These are phyloP conservation scores for Corynascus novoguineensis DNA, from an alignment of 495 filamentous ascomycete genomes.

Conservation along the genomic window DNA sequence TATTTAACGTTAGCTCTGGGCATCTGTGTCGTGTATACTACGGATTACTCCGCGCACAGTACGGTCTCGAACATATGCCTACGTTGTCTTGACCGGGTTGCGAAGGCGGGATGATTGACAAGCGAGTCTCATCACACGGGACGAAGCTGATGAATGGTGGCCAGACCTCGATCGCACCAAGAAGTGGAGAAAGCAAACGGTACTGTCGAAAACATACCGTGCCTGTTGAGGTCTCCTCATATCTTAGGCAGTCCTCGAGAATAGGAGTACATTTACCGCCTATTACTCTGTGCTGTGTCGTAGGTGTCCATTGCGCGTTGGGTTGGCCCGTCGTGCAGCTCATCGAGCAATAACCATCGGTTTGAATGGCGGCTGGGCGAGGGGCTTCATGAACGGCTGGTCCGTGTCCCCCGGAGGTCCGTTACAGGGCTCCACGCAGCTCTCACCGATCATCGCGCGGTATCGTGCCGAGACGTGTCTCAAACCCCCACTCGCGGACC, in stretches of 20 bases:
- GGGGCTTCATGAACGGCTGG: constrained; percentile 25
- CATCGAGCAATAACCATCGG: no score
- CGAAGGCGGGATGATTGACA: constrained; percentile 11
- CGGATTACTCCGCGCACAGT: no score
- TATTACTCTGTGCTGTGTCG: no score
- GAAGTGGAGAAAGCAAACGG: background rate
- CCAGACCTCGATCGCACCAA: background rate
- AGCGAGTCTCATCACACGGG: constrained; percentile 12
- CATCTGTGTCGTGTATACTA: no score
- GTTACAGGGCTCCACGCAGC: background rate
- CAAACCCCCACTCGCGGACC: no score
- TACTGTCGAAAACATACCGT: no score
- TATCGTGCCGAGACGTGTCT: background rate
- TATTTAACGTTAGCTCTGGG: no score
- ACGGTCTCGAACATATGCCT: background rate
- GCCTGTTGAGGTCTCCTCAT: no score
- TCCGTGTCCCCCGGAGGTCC: constrained; percentile 12
- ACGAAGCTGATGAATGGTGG: background rate
- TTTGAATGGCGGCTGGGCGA: no score
- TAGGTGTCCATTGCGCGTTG: background rate
- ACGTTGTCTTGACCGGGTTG: constrained; percentile 12
- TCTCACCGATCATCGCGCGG: background rate
- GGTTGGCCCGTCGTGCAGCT: no score
- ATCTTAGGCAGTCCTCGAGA: no score
- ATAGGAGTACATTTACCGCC: no score